Conservation (phyloP, 2,329 filamentous ascomycete species). For the Fusarium goolgardi region DNA sequence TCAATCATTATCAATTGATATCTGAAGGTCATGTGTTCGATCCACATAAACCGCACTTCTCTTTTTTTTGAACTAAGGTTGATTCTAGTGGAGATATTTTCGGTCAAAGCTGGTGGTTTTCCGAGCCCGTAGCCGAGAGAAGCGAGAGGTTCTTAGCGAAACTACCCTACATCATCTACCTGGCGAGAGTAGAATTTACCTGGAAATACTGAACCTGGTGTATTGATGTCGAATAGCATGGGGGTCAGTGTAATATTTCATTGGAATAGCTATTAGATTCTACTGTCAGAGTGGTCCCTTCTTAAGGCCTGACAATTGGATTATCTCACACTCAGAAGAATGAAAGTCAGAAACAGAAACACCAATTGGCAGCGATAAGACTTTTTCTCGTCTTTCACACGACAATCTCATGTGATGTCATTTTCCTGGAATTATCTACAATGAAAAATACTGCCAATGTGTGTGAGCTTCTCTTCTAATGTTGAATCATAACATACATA, state of each 20-base stretch:
- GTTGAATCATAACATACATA: not conserved
- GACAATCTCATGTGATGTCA: too few relatives aligned
- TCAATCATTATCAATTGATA: not conserved
- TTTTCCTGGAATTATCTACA: too few relatives aligned
- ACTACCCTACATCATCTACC: not conserved
- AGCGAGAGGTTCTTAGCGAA: not conserved
- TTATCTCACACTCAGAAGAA: too few relatives aligned
- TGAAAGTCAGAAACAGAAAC: too few relatives aligned
- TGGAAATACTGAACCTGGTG: not conserved
- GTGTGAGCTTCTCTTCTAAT: not conserved
- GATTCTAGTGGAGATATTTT: too few relatives aligned
- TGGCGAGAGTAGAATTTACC: fast-evolving
- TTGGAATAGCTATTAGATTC: too few relatives aligned
- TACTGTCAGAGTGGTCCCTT: too few relatives aligned
- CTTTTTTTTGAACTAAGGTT: not conserved
- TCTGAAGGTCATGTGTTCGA: conserved; percentile 10
- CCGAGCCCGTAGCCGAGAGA: not conserved
- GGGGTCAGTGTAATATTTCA: too few relatives aligned
- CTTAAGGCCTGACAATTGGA: too few relatives aligned
- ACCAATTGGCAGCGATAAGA: too few relatives aligned
- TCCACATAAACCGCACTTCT: conserved; percentile 1
- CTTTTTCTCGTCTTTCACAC: too few relatives aligned
- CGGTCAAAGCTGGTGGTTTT: not conserved
- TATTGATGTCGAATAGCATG: not conserved
- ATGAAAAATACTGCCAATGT: fast-evolving